A percentile compares a stretch with the other conserved stretches of the same genome.
phyloP scores from a whole-genome alignment of 768 basidiomycete species.

The Phylloporus sp. region DNA sequence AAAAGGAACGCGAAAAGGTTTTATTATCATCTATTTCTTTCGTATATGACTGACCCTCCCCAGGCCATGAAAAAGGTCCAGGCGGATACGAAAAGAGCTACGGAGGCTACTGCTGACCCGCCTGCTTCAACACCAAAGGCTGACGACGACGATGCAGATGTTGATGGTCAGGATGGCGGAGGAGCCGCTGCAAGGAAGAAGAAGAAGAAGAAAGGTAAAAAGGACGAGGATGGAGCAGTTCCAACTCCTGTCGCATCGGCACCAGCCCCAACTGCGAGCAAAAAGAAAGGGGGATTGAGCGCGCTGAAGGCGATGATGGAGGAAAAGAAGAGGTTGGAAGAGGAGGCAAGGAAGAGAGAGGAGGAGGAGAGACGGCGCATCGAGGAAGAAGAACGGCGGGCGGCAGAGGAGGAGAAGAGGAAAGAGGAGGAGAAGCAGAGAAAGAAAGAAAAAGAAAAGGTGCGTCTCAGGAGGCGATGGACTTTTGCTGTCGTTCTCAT shows the following conservation, averaged over 20 bases:
- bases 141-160: conserved; percentile 61
- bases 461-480: conserved; percentile 21
- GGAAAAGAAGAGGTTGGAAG: conserved; percentile 82
- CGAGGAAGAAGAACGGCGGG: conserved; percentile 82
- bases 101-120: conserved; percentile 23
- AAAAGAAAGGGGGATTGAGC: conserved; percentile 76
- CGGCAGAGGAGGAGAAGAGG: conserved; percentile 69
- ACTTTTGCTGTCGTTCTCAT: not conserved
- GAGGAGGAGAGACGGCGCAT: conserved; percentile 79
- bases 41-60: conserved; percentile 9
- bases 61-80: conserved; percentile 80
- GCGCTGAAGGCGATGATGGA: conserved; percentile 90
- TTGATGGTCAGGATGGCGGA: conserved; percentile 53
- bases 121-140: conserved; percentile 24
- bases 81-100: conserved; percentile 74
- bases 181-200: conserved; percentile 63
- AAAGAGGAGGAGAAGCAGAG: conserved; percentile 82
- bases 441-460: conserved; percentile 87
- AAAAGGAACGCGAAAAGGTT: conserved; percentile 95
- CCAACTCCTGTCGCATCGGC: conserved; percentile 32
- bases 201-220: conserved; percentile 79
- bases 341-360: conserved; percentile 64
- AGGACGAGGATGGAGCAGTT: conserved; percentile 63
- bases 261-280: conserved; percentile 38
- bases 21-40: not conserved